These are phyloP conservation scores for Acanthamoeba sp. DNA, from an alignment of 208 protist genomes.

Conservation along the genomic window DNA sequence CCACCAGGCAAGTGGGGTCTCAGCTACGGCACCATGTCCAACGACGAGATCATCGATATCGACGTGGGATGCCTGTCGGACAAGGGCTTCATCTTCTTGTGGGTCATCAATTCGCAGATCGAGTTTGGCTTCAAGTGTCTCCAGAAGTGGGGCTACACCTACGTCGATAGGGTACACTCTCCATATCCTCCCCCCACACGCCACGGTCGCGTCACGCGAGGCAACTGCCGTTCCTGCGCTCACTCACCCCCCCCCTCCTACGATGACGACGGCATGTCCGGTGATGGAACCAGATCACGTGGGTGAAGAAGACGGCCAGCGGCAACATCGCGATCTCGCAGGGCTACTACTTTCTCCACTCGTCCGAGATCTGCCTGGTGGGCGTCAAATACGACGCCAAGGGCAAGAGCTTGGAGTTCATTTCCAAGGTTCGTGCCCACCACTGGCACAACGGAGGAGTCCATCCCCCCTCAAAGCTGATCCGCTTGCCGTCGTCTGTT, in stretches of 20 bases:
- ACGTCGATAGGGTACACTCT: constrained; percentile 40
- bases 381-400: constrained; percentile 78
- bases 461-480: neutral
- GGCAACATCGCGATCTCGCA: constrained; percentile 74
- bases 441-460: neutral
- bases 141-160: constrained; percentile 84
- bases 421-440: constrained; percentile 72
- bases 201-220: too few species aligned
- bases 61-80: constrained; percentile 78
- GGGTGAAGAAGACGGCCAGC: constrained; percentile 80
- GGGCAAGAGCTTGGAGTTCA: constrained; percentile 76
- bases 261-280: neutral
- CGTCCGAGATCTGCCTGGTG: constrained; percentile 81
- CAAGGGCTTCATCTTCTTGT: constrained; percentile 82
- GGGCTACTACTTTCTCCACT: constrained; percentile 85
- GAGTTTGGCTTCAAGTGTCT: constrained; percentile 80
- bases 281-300: constrained; percentile 52
- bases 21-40: constrained; percentile 78
- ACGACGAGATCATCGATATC: constrained; percentile 83
- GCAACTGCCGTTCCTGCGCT: too few species aligned
- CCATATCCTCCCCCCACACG: neutral
- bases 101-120: constrained; percentile 82
- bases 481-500: neutral
- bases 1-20: constrained; percentile 36
- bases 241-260: neutral